Percentiles rank a stretch among this genome's conserved stretches.
Evolutionary conservation across 2,329 filamentous ascomycete species (phyloP).

Genomic region (Ascochyta rabiei): DNA sequence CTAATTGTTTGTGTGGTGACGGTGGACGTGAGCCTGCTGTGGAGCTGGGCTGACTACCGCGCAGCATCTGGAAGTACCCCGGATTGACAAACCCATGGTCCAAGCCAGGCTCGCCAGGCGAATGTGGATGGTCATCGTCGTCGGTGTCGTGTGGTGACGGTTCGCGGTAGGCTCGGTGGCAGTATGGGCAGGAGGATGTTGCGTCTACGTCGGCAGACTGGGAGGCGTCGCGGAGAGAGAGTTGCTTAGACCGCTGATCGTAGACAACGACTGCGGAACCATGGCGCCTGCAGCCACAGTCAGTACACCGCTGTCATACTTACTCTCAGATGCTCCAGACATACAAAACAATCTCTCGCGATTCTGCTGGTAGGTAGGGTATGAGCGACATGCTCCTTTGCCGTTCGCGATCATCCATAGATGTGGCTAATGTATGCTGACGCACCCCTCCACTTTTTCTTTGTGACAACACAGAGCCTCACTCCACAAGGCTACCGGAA

Average conservation of each 20-base stretch:
- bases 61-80: slow-evolving; percentile 94
- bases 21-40: slow-evolving; percentile 55
- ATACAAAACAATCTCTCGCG: slow-evolving; percentile 80
- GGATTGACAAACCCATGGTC: slow-evolving; percentile 80
- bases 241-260: slow-evolving; percentile 81
- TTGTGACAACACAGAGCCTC: slow-evolving; percentile 10
- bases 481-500: slow-evolving; percentile 6
- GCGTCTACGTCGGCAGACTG: slow-evolving; percentile 60
- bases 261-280: slow-evolving; percentile 91
- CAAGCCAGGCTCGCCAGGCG: slow-evolving; percentile 40
- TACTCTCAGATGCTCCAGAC: slow-evolving; percentile 42
- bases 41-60: slow-evolving; percentile 61
- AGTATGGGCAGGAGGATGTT: slow-evolving; percentile 85
- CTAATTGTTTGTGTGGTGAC: slow-evolving; percentile 56
- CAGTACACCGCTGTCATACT: slow-evolving; percentile 8
- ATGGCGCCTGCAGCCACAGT: slow-evolving; percentile 70
- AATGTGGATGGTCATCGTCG: slow-evolving; percentile 41
- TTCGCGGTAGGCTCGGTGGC: slow-evolving; percentile 72
- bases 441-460: slow-evolving; percentile 13
- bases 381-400: slow-evolving; percentile 69
- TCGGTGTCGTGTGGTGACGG: slow-evolving; percentile 42
- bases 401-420: slow-evolving; percentile 42
- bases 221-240: slow-evolving; percentile 75
- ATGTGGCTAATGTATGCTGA: slow-evolving; percentile 3
- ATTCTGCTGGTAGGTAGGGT: slow-evolving; percentile 74